Conservation (phyloP, 1,284 basidiomycete species). For the Ustilago hordei region DNA sequence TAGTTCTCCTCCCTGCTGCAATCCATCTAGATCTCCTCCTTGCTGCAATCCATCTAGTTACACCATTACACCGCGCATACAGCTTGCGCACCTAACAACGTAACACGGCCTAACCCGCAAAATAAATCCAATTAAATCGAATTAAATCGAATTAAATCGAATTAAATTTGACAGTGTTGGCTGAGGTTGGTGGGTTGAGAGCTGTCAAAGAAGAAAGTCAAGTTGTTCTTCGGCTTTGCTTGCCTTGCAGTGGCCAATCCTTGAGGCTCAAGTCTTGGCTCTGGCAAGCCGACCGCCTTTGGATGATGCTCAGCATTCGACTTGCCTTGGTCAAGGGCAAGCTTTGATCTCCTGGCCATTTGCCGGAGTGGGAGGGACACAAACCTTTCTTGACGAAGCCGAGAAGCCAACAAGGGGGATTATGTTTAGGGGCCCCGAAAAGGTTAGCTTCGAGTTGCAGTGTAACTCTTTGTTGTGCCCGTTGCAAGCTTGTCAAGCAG, state of each 20-base stretch:
- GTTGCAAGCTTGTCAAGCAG: background rate
- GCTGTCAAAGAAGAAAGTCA: conserved; percentile 16
- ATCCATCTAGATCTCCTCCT: too few relatives aligned
- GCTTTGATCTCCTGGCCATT: background rate
- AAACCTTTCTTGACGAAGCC: too few relatives aligned
- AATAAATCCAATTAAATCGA: background rate
- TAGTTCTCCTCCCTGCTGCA: too few relatives aligned
- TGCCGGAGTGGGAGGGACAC: too few relatives aligned
- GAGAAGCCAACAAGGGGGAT: too few relatives aligned
- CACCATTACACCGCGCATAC: too few relatives aligned
- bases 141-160: background rate
- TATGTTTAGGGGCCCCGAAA: background rate
- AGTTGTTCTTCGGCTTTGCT: conserved; percentile 1
- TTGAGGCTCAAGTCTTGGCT: background rate
- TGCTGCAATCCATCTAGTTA: too few relatives aligned
- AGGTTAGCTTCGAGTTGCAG: background rate
- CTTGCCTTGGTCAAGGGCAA: too few relatives aligned
- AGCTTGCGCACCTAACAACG: too few relatives aligned
- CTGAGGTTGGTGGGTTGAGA: background rate
- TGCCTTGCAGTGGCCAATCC: conserved; percentile 11
- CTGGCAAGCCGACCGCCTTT: background rate
- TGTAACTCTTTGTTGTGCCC: background rate
- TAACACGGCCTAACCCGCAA: conserved; percentile 3
- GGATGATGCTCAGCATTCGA: too few relatives aligned
- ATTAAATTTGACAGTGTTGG: too few relatives aligned